phyloP scores from a whole-genome alignment of 345 rosid species.

The Rhodamnia rubescens region DNA sequence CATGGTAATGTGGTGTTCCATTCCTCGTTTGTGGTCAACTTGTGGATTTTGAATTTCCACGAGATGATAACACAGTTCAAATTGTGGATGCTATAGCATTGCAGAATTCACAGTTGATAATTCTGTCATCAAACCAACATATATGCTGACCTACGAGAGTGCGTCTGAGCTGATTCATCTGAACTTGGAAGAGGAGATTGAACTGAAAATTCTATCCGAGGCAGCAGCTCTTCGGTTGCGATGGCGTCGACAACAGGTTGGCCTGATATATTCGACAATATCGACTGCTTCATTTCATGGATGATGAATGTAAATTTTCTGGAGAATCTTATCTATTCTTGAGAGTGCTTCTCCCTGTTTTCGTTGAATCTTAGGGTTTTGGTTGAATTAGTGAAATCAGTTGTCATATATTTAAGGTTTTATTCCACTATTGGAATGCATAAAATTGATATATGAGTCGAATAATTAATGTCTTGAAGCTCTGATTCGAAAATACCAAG shows the following conservation, averaged over 20 bases:
- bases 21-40: neutral
- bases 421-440: neutral
- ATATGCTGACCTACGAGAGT: conserved; percentile 96
- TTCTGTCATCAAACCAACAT: conserved; percentile 78
- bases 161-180: conserved; percentile 83
- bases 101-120: conserved; percentile 74
- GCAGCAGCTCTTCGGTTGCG: conserved; percentile 65
- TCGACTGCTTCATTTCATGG: neutral
- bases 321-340: neutral
- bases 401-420: neutral
- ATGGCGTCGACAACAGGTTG: conserved; percentile 88
- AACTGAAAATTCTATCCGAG: conserved; percentile 62
- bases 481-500: neutral
- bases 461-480: neutral
- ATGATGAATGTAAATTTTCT: neutral
- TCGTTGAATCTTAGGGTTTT: neutral
- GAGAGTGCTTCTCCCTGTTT: neutral
- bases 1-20: neutral
- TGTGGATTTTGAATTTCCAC: neutral
- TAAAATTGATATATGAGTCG: neutral
- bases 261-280: neutral
- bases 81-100: conserved; percentile 40
- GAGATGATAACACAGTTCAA: neutral
- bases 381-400: neutral
- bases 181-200: conserved; percentile 82